Evolutionary conservation across 495 filamentous ascomycete genomes (phyloP).

Genomic region (Letharia columbiana): DNA sequence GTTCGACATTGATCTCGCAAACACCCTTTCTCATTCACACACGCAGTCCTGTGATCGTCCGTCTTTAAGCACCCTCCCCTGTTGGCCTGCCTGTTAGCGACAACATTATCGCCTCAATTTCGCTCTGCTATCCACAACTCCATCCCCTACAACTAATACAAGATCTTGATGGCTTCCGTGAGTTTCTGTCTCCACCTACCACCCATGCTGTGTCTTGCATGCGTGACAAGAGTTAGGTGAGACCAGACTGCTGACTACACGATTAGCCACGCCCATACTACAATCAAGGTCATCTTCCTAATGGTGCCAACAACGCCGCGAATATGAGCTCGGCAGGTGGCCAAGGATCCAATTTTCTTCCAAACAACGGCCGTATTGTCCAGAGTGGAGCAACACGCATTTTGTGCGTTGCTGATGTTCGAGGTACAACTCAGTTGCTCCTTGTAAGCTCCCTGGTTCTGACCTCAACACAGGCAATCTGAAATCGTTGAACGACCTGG

Average conservation of each 20-base stretch:
- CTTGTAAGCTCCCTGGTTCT: slow-evolving; percentile 8
- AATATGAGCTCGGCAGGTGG: slow-evolving; percentile 34
- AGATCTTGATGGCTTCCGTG: slow-evolving; percentile 25
- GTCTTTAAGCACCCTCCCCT: neutral
- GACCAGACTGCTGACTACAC: slow-evolving; percentile 6
- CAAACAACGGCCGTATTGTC: slow-evolving; percentile 65
- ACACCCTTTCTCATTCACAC: neutral
- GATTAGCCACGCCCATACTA: slow-evolving; percentile 24
- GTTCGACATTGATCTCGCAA: neutral
- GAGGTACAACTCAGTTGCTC: slow-evolving; percentile 54
- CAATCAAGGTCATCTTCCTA: slow-evolving; percentile 26
- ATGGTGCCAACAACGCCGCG: slow-evolving; percentile 23
- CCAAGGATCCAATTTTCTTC: slow-evolving; percentile 39
- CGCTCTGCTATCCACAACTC: neutral
- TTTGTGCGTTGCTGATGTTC: slow-evolving; percentile 93
- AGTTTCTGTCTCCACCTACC: slow-evolving; percentile 12
- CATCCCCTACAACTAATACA: slow-evolving; percentile 6
- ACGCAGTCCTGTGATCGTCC: neutral
- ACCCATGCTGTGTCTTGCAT: neutral
- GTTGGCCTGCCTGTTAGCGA: neutral
- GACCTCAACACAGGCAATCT: slow-evolving; percentile 64
- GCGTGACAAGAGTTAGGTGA: neutral
- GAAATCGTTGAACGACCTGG: slow-evolving; percentile 90
- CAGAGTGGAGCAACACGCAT: slow-evolving; percentile 79
- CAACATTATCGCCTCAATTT: neutral